Evolutionary conservation across 495 filamentous ascomycete genomes (phyloP).

Genomic region (Aspergillus mulundensis): DNA sequence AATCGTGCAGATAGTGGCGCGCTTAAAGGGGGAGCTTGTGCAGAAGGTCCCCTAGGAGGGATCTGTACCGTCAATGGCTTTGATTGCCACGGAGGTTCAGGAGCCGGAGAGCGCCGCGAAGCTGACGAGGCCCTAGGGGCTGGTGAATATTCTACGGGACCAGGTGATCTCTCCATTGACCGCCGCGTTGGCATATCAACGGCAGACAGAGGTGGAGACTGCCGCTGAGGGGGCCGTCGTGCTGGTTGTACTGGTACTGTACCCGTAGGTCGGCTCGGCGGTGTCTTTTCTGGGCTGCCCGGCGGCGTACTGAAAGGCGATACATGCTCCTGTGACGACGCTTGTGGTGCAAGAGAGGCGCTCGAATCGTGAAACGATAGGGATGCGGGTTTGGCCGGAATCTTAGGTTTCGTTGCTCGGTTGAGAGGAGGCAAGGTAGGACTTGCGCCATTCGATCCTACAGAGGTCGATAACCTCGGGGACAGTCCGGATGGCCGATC

Average conservation of each 20-base stretch:
- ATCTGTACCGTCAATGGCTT: conserved; percentile 38
- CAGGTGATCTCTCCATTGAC: conserved; percentile 29
- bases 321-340: conserved; percentile 48
- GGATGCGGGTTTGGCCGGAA: conserved; percentile 47
- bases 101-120: conserved; percentile 21
- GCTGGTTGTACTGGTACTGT: conserved; percentile 10
- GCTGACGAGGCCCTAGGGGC: conserved; percentile 33
- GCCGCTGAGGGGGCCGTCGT: conserved; percentile 16
- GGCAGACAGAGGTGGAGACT: conserved; percentile 13
- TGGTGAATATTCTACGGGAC: conserved; percentile 1
- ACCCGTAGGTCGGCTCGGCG: conserved; percentile 19
- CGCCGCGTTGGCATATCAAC: conserved; percentile 21
- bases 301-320: conserved; percentile 93
- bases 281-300: conserved; percentile 62
- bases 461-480: conserved; percentile 32
- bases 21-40: conserved; percentile 18
- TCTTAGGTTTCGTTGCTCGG: conserved; percentile 76
- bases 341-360: conserved; percentile 31
- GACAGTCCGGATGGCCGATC: conserved; percentile 47
- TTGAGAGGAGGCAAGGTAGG: conserved; percentile 65
- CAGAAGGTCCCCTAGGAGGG: conserved; percentile 27
- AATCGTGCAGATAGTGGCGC: conserved; percentile 27
- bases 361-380: conserved; percentile 29
- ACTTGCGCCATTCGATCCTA: conserved; percentile 22
- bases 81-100: conserved; percentile 26